Base-by-base conservation (phyloP, 352 stramenopile species). In the Achlya hypogyna region DNA sequence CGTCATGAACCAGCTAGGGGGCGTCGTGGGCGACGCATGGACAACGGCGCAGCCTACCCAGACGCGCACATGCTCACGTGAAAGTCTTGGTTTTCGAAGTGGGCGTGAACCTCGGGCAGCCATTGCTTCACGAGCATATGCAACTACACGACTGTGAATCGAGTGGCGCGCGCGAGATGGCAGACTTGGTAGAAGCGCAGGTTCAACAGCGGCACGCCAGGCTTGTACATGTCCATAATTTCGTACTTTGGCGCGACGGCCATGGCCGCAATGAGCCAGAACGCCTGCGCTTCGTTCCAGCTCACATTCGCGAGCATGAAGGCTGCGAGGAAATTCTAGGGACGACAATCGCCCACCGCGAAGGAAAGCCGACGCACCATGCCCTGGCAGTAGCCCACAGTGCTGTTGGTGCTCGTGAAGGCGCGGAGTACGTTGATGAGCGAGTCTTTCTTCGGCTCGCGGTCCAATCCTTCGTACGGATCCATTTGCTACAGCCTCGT, bases 1-100 rank as follows among this genome's bases (percentile, higher is more conserved):
- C 28, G 83, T 89, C 79, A 91, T 86, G 72, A 91, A 88, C 83
- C 83, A 91, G 35, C 81, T 91, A 65, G 25, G 31, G 25, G 18
- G 49, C 16, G 2, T 56, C 31, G 10, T 54, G 12, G 28, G 47
- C 4, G 14, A 12, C 6, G 27, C 14, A 43, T 12, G 32, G 3
- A 35, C n/a, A n/a, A n/a, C n/a, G n/a, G n/a, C n/a, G n/a, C n/a
- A 43, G 18, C 70, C 31, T 74, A 91, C 81, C 75, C 78, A 12
- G 83, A 89, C 8, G 78, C 76, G 29, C 87, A 73, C 67, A 89
- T 81, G 59, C 81, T 89, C 47, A 88, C 72, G 2, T 82, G 82
- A 29, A 88, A 91, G 12, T 89, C 83, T 28, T 84, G 70, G n/a
- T 69, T 71, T 8, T 69, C 56, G 20, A 91, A 72, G 62, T 91